Percentiles rank a stretch among this genome's conserved stretches.
Conservation (phyloP, 2,329 filamentous ascomycete genomes). For the Xylaria hypoxylon region DNA sequence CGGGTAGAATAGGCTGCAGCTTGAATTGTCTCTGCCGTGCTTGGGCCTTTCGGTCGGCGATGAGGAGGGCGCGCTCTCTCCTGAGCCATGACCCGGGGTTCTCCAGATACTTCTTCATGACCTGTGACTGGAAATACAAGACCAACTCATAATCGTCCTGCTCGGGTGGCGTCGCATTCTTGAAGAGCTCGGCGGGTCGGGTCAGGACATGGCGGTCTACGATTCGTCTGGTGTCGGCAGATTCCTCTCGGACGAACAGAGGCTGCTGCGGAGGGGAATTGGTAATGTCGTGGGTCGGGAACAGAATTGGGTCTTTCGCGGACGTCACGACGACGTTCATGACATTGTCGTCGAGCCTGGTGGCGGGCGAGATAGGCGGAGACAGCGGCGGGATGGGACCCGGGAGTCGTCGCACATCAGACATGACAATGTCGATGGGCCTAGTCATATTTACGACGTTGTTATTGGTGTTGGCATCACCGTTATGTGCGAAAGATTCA, state of each 20-base stretch:
- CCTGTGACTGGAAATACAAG: conserved; percentile 64
- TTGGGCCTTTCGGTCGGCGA: conserved; percentile 60
- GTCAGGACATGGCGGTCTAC: conserved; percentile 63
- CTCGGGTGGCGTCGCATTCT: conserved; percentile 59
- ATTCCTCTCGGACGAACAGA: conserved; percentile 61
- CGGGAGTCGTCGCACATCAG: conserved; percentile 50
- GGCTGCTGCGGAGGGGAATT: conserved; percentile 60
- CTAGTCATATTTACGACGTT: conserved; percentile 36
- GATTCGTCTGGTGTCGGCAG: conserved; percentile 58
- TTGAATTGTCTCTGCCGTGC: conserved; percentile 53
- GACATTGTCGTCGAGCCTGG: conserved; percentile 53
- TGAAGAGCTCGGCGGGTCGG: conserved; percentile 58
- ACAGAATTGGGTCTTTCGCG: conserved; percentile 69
- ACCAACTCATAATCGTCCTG: conserved; percentile 66
- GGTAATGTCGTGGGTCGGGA: conserved; percentile 60
- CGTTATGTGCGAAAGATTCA: conserved; percentile 62
- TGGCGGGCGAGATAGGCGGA: conserved; percentile 68
- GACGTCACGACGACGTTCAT: conserved; percentile 49
- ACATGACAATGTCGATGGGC: conserved; percentile 44
- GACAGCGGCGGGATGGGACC: conserved; percentile 62
- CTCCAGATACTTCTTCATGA: conserved; percentile 59
- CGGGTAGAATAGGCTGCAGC: conserved; percentile 57
- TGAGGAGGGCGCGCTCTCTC: conserved; percentile 63
- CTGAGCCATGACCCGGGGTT: conserved; percentile 62
- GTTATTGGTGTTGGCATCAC: not conserved